Percentiles rank a stretch among this genome's conserved stretches.
Conservation (phyloP, 1,284 basidiomycete species). For the Fomitopsis betulina region DNA sequence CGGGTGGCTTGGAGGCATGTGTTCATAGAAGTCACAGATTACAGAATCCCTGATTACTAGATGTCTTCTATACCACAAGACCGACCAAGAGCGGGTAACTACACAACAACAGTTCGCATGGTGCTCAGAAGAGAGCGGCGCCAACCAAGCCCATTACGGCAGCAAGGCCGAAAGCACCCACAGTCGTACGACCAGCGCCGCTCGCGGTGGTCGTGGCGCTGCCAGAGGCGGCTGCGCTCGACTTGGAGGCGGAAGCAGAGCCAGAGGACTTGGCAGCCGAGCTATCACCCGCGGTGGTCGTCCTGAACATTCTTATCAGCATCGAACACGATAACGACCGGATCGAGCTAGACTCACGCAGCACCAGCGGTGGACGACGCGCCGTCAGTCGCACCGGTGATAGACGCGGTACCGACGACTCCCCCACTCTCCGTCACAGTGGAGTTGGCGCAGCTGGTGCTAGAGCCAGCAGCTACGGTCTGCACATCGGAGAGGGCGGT, state of each 20-base stretch:
- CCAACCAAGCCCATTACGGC: constrained; percentile 45
- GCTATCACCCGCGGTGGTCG: constrained; percentile 16
- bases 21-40: neutral
- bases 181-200: constrained; percentile 17
- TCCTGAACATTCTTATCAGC: neutral
- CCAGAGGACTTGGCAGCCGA: constrained; percentile 17
- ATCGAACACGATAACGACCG: neutral
- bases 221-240: constrained; percentile 11
- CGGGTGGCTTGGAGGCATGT: neutral
- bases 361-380: neutral
- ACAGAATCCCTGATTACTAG: neutral
- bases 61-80: neutral
- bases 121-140: constrained; percentile 38
- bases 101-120: neutral
- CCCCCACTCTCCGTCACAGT: constrained; percentile 17
- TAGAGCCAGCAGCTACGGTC: constrained; percentile 41
- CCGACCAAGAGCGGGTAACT: neutral
- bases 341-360: neutral
- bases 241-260: constrained; percentile 8
- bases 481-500: constrained; percentile 52
- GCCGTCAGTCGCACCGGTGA: neutral
- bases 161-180: constrained; percentile 36
- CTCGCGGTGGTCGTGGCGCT: constrained; percentile 1
- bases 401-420: constrained; percentile 11
- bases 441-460: constrained; percentile 31